Conservation (phyloP, 257 asterid genomes). For the Nicotiana tabacum region DNA sequence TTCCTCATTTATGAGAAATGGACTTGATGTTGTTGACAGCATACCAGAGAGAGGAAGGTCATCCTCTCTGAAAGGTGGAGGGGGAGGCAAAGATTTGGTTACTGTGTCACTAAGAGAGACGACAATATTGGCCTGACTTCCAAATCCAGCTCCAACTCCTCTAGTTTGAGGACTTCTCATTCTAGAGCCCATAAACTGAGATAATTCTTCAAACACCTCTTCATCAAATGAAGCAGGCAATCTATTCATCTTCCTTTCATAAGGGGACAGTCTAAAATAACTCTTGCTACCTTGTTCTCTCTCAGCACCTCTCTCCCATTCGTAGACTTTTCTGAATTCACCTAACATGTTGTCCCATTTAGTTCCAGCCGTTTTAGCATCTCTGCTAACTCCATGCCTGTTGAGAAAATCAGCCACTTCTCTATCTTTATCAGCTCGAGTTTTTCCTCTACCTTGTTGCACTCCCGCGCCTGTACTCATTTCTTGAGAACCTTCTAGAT, state of each 20-base stretch:
- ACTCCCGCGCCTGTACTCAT: too few relatives aligned
- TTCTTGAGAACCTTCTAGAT: not conserved
- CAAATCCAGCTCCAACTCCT: not conserved
- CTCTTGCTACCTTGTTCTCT: slow-evolving; percentile 40
- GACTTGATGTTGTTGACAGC: not conserved
- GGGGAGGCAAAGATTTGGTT: slow-evolving; percentile 24
- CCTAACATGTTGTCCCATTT: slow-evolving; percentile 56
- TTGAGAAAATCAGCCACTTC: slow-evolving; percentile 43
- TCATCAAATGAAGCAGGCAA: slow-evolving; percentile 54
- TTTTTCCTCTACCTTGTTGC: slow-evolving; percentile 32
- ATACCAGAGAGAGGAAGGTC: slow-evolving; percentile 25
- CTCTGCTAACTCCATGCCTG: slow-evolving; percentile 36
- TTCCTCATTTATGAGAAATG: not conserved
- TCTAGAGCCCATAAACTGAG: slow-evolving; percentile 44
- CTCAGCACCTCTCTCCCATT: slow-evolving; percentile 49
- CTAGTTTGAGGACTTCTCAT: slow-evolving; percentile 28
- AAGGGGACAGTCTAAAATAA: slow-evolving; percentile 41
- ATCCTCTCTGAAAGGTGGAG: slow-evolving; percentile 24
- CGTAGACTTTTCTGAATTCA: slow-evolving; percentile 45
- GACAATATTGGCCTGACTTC: not conserved
- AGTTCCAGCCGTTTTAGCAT: slow-evolving; percentile 48
- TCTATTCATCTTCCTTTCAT: slow-evolving; percentile 41
- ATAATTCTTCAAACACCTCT: slow-evolving; percentile 44
- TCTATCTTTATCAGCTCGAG: slow-evolving; percentile 41
- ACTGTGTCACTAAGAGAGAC: not conserved